Percentiles rank a stretch among this genome's conserved stretches.
These are phyloP conservation scores for Trichoderma sp. DNA, from an alignment of 2,329 filamentous ascomycete genomes.

Conservation along the genomic window DNA sequence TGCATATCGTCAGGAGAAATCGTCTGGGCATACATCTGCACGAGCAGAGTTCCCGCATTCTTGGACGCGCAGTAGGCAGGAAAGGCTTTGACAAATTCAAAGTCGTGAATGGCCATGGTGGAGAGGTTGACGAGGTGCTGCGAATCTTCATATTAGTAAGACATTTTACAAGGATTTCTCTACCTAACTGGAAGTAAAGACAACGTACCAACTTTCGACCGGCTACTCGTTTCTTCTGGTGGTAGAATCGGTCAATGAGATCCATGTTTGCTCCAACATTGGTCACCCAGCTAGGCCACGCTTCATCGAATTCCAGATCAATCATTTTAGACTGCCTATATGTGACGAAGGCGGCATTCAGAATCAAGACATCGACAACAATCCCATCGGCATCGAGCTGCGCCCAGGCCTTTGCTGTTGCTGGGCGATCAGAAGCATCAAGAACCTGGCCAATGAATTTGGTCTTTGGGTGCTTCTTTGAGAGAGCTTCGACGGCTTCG, in stretches of 20 bases:
- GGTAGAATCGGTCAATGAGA: slow-evolving; percentile 31
- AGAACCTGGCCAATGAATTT: slow-evolving; percentile 4
- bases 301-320: slow-evolving; percentile 12
- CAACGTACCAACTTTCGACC: slow-evolving; percentile 24
- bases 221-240: slow-evolving; percentile 30
- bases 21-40: slow-evolving; percentile 36
- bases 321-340: neutral
- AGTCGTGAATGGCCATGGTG: slow-evolving; percentile 25
- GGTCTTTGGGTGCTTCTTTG: slow-evolving; percentile 2
- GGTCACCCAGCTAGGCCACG: slow-evolving; percentile 18
- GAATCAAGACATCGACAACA: slow-evolving; percentile 26
- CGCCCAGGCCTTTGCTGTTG: slow-evolving; percentile 32
- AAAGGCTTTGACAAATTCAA: slow-evolving; percentile 5
- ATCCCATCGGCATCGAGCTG: slow-evolving; percentile 26
- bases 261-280: slow-evolving; percentile 21
- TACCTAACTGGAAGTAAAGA: neutral
- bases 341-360: slow-evolving; percentile 22
- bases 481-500: neutral
- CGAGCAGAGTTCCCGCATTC: slow-evolving; percentile 30
- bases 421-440: slow-evolving; percentile 26
- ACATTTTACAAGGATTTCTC: too few relatives aligned
- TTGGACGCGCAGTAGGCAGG: slow-evolving; percentile 36
- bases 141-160: neutral
- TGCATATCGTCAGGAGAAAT: slow-evolving; percentile 34
- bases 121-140: slow-evolving; percentile 12